phyloP scores from a whole-genome alignment of 176 grass and related monocot genomes.

The Paspalum notatum region DNA sequence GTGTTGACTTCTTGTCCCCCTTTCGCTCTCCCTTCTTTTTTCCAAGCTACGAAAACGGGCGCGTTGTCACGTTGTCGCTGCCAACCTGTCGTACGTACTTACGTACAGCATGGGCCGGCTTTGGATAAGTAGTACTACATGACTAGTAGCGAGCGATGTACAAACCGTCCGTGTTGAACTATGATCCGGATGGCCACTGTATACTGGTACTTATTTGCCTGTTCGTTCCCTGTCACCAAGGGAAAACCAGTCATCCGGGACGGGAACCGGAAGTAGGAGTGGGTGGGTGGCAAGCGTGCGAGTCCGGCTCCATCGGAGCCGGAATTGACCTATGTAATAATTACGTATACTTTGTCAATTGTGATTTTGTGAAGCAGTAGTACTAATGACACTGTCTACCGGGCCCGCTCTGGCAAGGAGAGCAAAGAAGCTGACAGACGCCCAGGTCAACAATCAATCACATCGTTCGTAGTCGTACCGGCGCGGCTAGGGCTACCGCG shows the following conservation, averaged over 20 bases:
- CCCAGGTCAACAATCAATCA: background rate
- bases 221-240: background rate
- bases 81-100: background rate
- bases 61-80: background rate
- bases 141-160: background rate
- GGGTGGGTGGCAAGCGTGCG: no score
- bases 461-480: background rate
- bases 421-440: background rate
- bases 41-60: background rate
- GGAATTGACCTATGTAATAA: no score
- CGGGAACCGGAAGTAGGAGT: background rate
- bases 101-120: background rate
- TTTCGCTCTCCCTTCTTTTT: background rate
- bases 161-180: background rate
- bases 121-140: background rate
- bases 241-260: background rate
- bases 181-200: background rate
- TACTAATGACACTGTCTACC: no score
- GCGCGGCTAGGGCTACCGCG: no score
- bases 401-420: background rate
- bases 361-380: no score
- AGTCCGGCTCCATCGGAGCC: no score
- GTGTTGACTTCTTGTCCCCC: slow-evolving; percentile 10
- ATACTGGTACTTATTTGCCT: background rate
- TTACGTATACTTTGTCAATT: no score